phyloP scores from a whole-genome alignment of 2,329 filamentous ascomycete species.

The Phaeosphaeriaceae sp. region DNA sequence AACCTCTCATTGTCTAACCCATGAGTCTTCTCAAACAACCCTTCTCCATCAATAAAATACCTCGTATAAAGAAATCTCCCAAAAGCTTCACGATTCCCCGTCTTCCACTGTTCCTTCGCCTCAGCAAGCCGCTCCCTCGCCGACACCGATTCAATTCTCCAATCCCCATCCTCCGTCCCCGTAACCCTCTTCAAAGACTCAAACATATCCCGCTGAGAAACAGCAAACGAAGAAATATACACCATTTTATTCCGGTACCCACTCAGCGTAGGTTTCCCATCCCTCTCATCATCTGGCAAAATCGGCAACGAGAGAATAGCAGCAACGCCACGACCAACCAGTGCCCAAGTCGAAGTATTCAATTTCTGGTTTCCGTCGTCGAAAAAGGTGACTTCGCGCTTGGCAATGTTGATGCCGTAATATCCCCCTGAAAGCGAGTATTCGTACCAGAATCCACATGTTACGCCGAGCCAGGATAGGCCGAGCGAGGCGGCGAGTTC shows the following conservation, averaged over 20 bases:
- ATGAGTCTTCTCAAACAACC: conserved; percentile 40
- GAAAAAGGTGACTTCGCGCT: conserved; percentile 35
- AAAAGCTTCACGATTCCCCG: conserved; percentile 51
- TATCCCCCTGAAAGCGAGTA: conserved; percentile 40
- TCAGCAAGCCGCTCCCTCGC: conserved; percentile 57
- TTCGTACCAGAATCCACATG: conserved; percentile 47
- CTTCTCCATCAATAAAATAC: conserved; percentile 59
- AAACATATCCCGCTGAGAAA: conserved; percentile 48
- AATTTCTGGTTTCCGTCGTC: conserved; percentile 39
- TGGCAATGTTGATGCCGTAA: conserved; percentile 46
- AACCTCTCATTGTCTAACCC: conserved; percentile 59
- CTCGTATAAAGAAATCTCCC: conserved; percentile 56
- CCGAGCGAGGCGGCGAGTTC: conserved; percentile 30
- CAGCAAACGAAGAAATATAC: conserved; percentile 45
- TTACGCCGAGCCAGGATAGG: conserved; percentile 27
- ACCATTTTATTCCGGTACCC: conserved; percentile 41
- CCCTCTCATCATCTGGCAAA: conserved; percentile 14
- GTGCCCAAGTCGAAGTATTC: conserved; percentile 40
- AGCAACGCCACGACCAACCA: conserved; percentile 43
- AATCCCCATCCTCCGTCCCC: conserved; percentile 43
- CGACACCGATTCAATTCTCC: conserved; percentile 51
- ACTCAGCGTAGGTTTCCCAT: conserved; percentile 17
- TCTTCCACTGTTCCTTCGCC: conserved; percentile 54
- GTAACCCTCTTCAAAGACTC: conserved; percentile 43
- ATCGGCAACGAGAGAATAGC: conserved; percentile 42